phyloP scores from a whole-genome alignment of 495 filamentous ascomycete genomes.

The Penicillium samsonianum region DNA sequence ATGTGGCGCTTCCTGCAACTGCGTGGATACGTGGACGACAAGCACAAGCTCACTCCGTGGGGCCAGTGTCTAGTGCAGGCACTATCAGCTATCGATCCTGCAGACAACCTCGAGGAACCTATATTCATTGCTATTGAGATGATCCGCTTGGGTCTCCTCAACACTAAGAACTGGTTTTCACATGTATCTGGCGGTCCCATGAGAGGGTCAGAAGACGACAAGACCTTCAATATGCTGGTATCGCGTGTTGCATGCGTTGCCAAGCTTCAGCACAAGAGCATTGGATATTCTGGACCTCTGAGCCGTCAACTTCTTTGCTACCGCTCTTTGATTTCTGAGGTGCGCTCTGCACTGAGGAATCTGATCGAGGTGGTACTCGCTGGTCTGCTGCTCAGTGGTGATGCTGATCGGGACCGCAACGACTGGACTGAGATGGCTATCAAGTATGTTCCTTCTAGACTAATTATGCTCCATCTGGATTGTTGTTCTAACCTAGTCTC shows the following conservation, averaged over 20 bases:
- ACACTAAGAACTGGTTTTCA: conserved; percentile 59
- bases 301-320: conserved; percentile 87
- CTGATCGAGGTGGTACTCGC: conserved; percentile 77
- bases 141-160: conserved; percentile 73
- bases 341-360: conserved; percentile 76
- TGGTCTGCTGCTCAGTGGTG: conserved; percentile 77
- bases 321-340: conserved; percentile 76
- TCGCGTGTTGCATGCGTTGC: conserved; percentile 82
- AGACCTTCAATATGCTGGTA: conserved; percentile 72
- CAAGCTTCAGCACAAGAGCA: conserved; percentile 75
- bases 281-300: conserved; percentile 92
- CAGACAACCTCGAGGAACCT: conserved; percentile 59
- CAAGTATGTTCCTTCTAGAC: conserved; percentile 53
- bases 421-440: conserved; percentile 72
- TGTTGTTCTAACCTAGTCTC: conserved; percentile 33
- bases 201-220: conserved; percentile 62
- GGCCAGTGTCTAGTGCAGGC: conserved; percentile 74
- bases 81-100: conserved; percentile 59
- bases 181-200: conserved; percentile 60
- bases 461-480: neutral
- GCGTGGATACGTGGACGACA: conserved; percentile 77
- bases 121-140: conserved; percentile 80
- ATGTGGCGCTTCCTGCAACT: conserved; percentile 88
- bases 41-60: conserved; percentile 82
- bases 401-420: conserved; percentile 67